phyloP scores from a whole-genome alignment of 139 green algal species.

The Trebouxia sp. region DNA sequence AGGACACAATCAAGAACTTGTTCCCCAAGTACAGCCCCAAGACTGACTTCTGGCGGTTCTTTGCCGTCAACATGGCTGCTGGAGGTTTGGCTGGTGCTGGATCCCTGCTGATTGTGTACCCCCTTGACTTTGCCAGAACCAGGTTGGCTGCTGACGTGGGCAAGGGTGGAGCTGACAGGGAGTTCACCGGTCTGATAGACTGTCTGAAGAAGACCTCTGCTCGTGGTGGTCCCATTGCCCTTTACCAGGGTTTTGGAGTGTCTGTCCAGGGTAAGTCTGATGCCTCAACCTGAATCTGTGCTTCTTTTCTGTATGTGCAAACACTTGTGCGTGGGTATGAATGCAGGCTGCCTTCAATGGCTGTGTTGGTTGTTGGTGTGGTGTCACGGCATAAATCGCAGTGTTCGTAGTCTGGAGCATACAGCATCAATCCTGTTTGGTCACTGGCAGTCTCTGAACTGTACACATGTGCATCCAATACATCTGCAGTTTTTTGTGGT shows the following conservation, averaged over 20 bases:
- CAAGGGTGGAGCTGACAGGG: constrained; percentile 45
- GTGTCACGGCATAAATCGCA: no score
- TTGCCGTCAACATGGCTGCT: constrained; percentile 90
- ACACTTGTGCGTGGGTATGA: not conserved
- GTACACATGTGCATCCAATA: not conserved
- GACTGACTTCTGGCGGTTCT: constrained; percentile 96
- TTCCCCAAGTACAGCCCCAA: constrained; percentile 93
- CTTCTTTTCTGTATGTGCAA: not conserved
- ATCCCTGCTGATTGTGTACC: constrained; percentile 98
- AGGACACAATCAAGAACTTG: constrained; percentile 98
- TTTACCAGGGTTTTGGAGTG: constrained; percentile 94
- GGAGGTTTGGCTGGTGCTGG: constrained; percentile 59
- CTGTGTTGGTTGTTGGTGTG: no score
- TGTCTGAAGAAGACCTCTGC: constrained; percentile 84
- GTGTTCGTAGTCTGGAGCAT: no score
- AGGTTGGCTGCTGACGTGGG: constrained; percentile 92
- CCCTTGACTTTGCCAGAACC: constrained; percentile 99
- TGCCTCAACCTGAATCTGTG: not conserved
- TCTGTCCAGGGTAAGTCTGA: constrained; percentile 80
- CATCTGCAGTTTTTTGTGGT: not conserved
- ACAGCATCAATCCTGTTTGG: no score
- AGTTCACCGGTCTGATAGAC: constrained; percentile 93
- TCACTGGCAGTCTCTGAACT: no score
- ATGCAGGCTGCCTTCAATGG: not conserved
- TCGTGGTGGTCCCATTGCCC: constrained; percentile 54